Evolutionary conservation across 2,329 filamentous ascomycete species (phyloP).

Genomic region (Neopestalotiopsis rosae): DNA sequence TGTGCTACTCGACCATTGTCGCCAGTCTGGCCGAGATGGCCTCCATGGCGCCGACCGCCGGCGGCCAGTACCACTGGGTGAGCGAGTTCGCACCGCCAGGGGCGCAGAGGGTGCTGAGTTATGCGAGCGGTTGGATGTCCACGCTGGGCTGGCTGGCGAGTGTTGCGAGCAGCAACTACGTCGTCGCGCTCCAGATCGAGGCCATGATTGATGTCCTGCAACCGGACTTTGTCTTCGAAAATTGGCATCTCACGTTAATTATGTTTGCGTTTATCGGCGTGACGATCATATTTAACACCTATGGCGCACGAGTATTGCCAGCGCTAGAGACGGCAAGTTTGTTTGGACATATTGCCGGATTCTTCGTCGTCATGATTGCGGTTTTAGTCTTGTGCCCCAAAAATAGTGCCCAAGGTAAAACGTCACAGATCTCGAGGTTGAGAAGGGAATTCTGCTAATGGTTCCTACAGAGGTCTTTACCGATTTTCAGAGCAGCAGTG

Average conservation of each 20-base stretch:
- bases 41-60: slow-evolving; percentile 20
- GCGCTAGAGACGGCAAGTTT: background rate
- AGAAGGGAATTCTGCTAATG: background rate
- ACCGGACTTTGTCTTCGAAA: slow-evolving; percentile 18
- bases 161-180: slow-evolving; percentile 22
- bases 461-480: background rate
- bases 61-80: slow-evolving; percentile 21
- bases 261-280: background rate
- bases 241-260: background rate
- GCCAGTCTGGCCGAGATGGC: slow-evolving; percentile 23
- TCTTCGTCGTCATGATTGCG: background rate
- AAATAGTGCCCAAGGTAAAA: background rate
- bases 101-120: slow-evolving; percentile 20
- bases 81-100: slow-evolving; percentile 18
- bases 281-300: background rate
- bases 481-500: slow-evolving; percentile 1
- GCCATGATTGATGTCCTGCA: slow-evolving; percentile 19
- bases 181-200: slow-evolving; percentile 20
- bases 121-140: slow-evolving; percentile 21
- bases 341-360: background rate
- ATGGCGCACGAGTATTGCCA: background rate
- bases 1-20: slow-evolving; percentile 26
- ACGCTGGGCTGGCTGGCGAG: slow-evolving; percentile 20
- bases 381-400: background rate
- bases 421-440: background rate